Evolutionary conservation across 1,139 yeast genomes (phyloP), one percentile per base, ranked within the genome.

Genomic region (Kluyveromyces marxianus): DNA sequence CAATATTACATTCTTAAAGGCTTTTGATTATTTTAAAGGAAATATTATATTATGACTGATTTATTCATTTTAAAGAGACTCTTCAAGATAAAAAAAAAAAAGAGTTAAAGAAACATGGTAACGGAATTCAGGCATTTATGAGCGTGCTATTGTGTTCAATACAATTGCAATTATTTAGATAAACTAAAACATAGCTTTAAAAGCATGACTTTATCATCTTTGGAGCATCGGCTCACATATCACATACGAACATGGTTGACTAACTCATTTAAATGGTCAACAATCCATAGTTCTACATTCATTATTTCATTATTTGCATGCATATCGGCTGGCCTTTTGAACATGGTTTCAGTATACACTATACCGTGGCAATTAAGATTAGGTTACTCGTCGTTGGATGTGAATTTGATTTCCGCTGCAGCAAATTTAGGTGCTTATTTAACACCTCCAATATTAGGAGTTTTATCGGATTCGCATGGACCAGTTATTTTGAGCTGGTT

Each of bases 361-460:
- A 77, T 85, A 25, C 76, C 83, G 10, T 76, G 92, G 60, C 82
- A 81, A 53, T 64, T 69, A 21, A 62, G 69, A 21, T 68, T 83
- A 44, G 76, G 79, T 3, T 81, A 84, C 57, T 66, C 81, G 1
- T 86, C 86, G 53, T 69, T 86, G 47, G 78, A 87, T 55, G 80
- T 88, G 59, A 92, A 92, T 67, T 66, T 79, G 49, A 79, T 92
- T 21, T 85, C 95, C 4, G 83, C 90, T 35, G 70, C 79, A 25
- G 81, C 86, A 37, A 84, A 86, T 30, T 66, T 85, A 45, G 97
- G 97, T 2, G 81, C 87, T 79, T 92, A 92, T 63, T 66, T 89
- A 46, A 83, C 94, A 21, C 77, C 90, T 4, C 97, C 97, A 0
- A 61, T 83, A 0, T 67, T 90, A 41, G 98, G 98, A 0, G 79